A percentile compares a stretch with the other conserved stretches of the same genome.
phyloP scores from a whole-genome alignment of 352 stramenopile species.

The Phytopythium chamaehyphon region DNA sequence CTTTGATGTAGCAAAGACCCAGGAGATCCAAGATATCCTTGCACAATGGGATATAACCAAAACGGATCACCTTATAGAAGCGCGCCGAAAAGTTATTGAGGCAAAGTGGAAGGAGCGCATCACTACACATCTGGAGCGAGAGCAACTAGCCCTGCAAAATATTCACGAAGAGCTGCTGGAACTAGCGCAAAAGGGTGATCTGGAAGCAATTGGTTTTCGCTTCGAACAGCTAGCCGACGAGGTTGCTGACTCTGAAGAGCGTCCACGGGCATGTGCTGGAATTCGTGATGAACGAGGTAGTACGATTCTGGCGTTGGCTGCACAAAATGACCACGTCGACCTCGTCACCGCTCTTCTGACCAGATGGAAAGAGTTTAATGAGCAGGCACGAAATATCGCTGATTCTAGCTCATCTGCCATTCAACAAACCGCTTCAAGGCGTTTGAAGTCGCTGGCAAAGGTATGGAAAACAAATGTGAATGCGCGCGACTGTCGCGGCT shows the following conservation, averaged over 20 bases:
- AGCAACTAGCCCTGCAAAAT: constrained; percentile 76
- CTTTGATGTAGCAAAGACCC: constrained; percentile 84
- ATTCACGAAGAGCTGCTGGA: constrained; percentile 80
- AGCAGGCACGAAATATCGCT: constrained; percentile 21
- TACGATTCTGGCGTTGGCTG: constrained; percentile 70
- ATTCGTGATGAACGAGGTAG: constrained; percentile 76
- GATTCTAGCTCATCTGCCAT: constrained; percentile 13
- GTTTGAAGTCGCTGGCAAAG: constrained; percentile 33
- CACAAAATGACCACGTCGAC: constrained; percentile 62
- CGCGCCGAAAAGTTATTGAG: constrained; percentile 63
- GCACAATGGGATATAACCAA: constrained; percentile 64
- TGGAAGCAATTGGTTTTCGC: constrained; percentile 40
- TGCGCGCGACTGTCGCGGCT: constrained; percentile 75
- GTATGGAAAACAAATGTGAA: constrained; percentile 69
- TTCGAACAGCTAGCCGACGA: constrained; percentile 78
- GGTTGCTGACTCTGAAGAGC: constrained; percentile 46
- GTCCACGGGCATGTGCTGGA: constrained; percentile 60
- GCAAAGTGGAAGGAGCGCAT: constrained; percentile 83
- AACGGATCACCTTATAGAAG: constrained; percentile 64
- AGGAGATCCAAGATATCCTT: constrained; percentile 54
- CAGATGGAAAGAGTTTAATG: constrained; percentile 46
- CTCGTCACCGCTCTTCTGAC: constrained; percentile 55
- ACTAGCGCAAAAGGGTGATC: constrained; percentile 35
- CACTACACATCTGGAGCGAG: constrained; percentile 79
- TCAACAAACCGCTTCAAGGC: constrained; percentile 22